Percentiles rank a stretch among this genome's conserved stretches.
Conservation (phyloP, 2,329 filamentous ascomycete genomes). For the Aureobasidium sp. region DNA sequence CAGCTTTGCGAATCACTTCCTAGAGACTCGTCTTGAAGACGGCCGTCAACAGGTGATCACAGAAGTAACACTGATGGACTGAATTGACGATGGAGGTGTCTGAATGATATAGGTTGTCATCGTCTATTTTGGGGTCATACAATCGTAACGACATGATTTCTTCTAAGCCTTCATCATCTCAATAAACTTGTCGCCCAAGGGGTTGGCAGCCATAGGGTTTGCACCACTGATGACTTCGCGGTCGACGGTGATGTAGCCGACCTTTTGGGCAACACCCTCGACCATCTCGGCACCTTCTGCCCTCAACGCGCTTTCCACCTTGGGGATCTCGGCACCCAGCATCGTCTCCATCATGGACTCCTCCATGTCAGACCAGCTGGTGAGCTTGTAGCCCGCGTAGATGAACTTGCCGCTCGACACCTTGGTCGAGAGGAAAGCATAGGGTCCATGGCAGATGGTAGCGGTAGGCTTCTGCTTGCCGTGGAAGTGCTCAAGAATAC, state of each 20-base stretch:
- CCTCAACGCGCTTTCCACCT: constrained; percentile 32
- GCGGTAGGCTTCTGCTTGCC: constrained; percentile 34
- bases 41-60: too few relatives aligned
- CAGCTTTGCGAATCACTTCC: too few relatives aligned
- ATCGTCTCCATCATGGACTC: constrained; percentile 40
- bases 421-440: constrained; percentile 37
- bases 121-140: background rate
- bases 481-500: constrained; percentile 36
- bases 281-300: constrained; percentile 37
- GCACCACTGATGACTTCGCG: constrained; percentile 30
- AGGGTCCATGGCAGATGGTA: constrained; percentile 40
- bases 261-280: constrained; percentile 31
- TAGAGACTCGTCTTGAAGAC: too few relatives aligned
- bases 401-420: constrained; percentile 29
- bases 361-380: constrained; percentile 37
- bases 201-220: constrained; percentile 27
- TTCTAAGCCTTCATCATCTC: constrained; percentile 22
- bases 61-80: background rate
- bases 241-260: constrained; percentile 36
- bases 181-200: constrained; percentile 26
- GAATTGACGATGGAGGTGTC: background rate
- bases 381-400: constrained; percentile 40
- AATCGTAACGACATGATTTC: background rate
- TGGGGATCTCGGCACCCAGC: constrained; percentile 34
- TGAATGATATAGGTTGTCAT: background rate